phyloP scores from a whole-genome alignment of 2,329 filamentous ascomycete species.

The Aspergillus pseudotamarii region DNA sequence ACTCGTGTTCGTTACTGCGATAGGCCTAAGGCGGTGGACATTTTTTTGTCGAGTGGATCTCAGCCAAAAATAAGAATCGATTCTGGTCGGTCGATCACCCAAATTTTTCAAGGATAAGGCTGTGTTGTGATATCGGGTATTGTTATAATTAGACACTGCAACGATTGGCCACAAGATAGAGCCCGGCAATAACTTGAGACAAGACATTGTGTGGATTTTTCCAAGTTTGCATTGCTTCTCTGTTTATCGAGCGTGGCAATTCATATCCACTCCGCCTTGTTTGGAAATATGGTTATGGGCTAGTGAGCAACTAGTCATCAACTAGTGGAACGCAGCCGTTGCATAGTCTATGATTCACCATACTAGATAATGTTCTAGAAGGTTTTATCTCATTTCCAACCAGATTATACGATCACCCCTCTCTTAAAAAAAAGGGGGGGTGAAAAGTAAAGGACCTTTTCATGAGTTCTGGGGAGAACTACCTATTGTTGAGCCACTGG shows the following conservation, averaged over 20 bases:
- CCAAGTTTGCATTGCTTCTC: background rate
- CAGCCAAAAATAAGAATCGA: background rate
- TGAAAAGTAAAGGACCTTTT: no score
- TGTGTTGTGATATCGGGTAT: background rate
- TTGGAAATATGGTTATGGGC: background rate
- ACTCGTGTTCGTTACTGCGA: background rate
- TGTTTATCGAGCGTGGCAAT: background rate
- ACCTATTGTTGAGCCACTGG: no score
- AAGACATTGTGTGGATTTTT: background rate
- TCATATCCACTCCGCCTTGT: background rate
- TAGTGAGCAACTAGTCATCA: background rate
- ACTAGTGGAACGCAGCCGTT: background rate
- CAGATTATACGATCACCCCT: no score
- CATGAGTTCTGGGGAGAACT: no score
- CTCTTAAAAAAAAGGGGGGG: no score
- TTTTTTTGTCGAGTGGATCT: background rate
- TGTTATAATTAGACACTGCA: background rate
- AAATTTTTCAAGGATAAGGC: background rate
- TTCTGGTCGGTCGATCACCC: no score
- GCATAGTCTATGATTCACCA: background rate
- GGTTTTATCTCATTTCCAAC: background rate
- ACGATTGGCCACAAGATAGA: background rate
- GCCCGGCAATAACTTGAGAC: background rate
- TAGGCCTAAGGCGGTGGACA: background rate
- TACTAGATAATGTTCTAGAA: background rate